Base-by-base conservation (phyloP, 768 basidiomycete species). In the Coprinopsis strossmayeri region DNA sequence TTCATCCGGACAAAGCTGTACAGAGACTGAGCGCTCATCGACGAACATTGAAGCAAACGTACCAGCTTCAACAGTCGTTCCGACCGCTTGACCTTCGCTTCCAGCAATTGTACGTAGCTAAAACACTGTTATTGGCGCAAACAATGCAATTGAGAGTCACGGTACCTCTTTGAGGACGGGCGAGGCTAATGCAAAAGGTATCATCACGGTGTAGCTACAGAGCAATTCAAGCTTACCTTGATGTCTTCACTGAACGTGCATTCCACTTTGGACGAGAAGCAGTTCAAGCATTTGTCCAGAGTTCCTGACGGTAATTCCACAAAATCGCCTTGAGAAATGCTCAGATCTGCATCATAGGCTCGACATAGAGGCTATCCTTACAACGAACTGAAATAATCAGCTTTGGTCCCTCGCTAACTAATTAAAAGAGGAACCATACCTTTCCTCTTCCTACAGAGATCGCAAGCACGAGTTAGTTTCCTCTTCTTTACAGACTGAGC, bases 401-500 rank as follows among this genome's bases (percentile, higher is more conserved):
- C n/a, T n/a, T n/a, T n/a, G n/a, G n/a, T n/a, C n/a, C n/a, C n/a
- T n/a, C n/a, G n/a, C n/a, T n/a, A n/a, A n/a, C n/a, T n/a, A n/a
- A n/a, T n/a, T n/a, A n/a, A n/a, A n/a, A n/a, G n/a, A n/a, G n/a
- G n/a, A n/a, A n/a, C n/a, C 67, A 71, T 40, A 79, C 82, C 77
- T 63, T 88, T 90, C 71, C 85, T 86, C 47, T 75, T 69, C 55
- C 84, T 73, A 64, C 87, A 89, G 4, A 78, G 65, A 58, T 87
- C 85, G 64, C 86, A 89, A 13, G 84, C 84, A 28, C 84, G 72
- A 51, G 77, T 78, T 34, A 81, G 75, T 53, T 76, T 69, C 28
- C 79, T 64, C 60, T 79, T 81, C 69, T 82, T 83, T 5, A 49
- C 48, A 3, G 40, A 5, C 18, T 4, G 40, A 4, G 23, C 21